Base-by-base conservation (phyloP, 805 yeast species). In the Schizosaccharomyces japonicus region DNA sequence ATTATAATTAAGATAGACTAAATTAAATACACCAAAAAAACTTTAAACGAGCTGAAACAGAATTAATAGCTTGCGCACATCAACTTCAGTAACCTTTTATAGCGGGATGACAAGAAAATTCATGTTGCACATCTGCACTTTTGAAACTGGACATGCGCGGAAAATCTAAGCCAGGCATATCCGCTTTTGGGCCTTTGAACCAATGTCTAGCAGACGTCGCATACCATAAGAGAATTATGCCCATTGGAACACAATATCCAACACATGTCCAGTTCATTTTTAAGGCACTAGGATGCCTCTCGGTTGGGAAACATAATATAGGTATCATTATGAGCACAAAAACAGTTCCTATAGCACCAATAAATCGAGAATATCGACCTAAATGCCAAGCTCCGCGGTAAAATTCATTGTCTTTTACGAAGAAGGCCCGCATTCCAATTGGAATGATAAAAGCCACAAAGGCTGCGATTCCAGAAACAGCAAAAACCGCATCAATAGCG, bases 381-480 rank as follows among this genome's bases (percentile, higher is more conserved):
- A 78, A 63, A 57, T 69, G 64, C 76, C 80, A 76, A 3, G 82
- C 82, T 2, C 83, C 83, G 1, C 72, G 73, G 52, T 61, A 62
- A 63, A 76, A 77, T 6, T 42, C 31, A 1, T 65, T 60, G 36
- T 67, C 62, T 49, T 71, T 61, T 54, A 69, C 70, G 4, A 76
- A 69, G 54, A 74, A 69, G 8, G 23, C 42, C 56, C 75, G 72
- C 50, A 76, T 66, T 5, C 72, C 55, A 15, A 76, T 72, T 10
- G 83, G 83, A 53, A 73, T 63, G 15, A 72, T 67, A 60, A 76
- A 77, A 2, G 82, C 76, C 49, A 76, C 67, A 55, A 75, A 75
- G 0, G 78, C 72, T 11, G 78, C 71, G 55, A 76, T 75, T 40
- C 80, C 81, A 29, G 80, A 80, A 44, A 77, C 79, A 1, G 80